Conservation (phyloP, 1,284 basidiomycete genomes). For the Fomitiporia mediterranea region DNA sequence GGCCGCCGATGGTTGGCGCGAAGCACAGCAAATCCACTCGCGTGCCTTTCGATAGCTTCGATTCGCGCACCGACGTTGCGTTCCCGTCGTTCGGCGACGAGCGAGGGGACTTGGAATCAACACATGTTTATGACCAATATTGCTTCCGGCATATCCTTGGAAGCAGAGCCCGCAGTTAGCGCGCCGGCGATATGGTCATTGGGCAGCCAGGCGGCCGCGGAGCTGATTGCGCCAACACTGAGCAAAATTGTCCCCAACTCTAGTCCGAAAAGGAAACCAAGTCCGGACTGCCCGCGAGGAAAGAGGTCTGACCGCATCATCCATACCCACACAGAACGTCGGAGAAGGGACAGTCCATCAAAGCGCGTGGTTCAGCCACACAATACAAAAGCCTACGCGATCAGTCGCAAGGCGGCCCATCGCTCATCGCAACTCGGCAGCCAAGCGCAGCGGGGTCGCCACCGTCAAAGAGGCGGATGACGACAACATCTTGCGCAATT, state of each 20-base stretch:
- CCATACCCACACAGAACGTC: too few species aligned
- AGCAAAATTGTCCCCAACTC: not conserved
- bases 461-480: not conserved
- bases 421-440: not conserved
- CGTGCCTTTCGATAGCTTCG: not conserved
- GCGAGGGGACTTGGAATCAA: too few species aligned
- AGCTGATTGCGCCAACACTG: not conserved
- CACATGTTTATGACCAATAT: too few species aligned
- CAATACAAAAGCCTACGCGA: too few species aligned
- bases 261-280: not conserved
- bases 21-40: not conserved
- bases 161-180: not conserved
- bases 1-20: not conserved
- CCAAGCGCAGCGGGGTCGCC: not conserved
- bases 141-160: not conserved
- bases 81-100: not conserved
- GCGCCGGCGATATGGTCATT: not conserved
- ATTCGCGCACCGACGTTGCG: slow-evolving; percentile 3
- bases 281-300: not conserved
- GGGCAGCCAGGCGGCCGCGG: slow-evolving; percentile 2
- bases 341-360: too few species aligned
- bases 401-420: not conserved
- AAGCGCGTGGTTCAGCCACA: too few species aligned
- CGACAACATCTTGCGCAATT: not conserved
- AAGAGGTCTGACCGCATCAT: slow-evolving; percentile 1